phyloP scores from a whole-genome alignment of 1,284 basidiomycete species.

The Sporisorium reilianum region DNA sequence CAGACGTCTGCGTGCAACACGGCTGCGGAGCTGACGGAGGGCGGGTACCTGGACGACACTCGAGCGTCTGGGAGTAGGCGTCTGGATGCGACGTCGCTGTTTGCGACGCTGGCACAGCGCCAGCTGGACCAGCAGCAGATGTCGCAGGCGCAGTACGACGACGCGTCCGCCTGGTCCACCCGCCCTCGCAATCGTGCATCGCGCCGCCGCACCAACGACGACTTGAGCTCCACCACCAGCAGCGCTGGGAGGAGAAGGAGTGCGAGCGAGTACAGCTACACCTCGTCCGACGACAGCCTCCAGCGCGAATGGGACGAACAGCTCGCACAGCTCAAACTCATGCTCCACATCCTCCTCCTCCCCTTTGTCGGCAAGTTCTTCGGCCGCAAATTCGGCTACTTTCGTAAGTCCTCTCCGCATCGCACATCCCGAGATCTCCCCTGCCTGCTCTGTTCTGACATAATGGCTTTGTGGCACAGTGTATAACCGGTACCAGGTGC shows the following conservation, averaged over 20 bases:
- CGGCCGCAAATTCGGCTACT: conserved; percentile 48
- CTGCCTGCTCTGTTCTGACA: too few species aligned
- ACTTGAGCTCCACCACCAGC: neutral
- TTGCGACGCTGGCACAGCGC: conserved; percentile 18
- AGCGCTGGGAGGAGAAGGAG: neutral
- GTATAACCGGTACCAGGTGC: conserved; percentile 27
- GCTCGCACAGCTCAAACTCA: conserved; percentile 43
- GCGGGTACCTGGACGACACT: conserved; percentile 28
- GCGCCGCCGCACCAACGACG: neutral
- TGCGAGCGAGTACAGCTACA: neutral
- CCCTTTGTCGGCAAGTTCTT: conserved; percentile 55
- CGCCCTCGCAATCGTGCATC: neutral
- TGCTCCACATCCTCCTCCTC: conserved; percentile 50
- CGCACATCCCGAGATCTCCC: too few species aligned
- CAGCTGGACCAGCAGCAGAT: conserved; percentile 11
- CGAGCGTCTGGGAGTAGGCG: neutral
- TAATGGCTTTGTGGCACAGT: conserved; percentile 15
- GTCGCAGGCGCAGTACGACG: conserved; percentile 19
- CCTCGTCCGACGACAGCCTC: conserved; percentile 10
- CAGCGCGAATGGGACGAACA: conserved; percentile 56
- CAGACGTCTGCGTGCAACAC: too few species aligned
- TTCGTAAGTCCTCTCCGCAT: conserved; percentile 39
- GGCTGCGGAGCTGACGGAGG: too few species aligned
- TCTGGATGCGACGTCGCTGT: conserved; percentile 15
- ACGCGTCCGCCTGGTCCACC: conserved; percentile 3